Percentiles rank a stretch among this genome's conserved stretches.
These are phyloP conservation scores for Mercurialis annua DNA, from an alignment of 345 rosid species.

Conservation along the genomic window DNA sequence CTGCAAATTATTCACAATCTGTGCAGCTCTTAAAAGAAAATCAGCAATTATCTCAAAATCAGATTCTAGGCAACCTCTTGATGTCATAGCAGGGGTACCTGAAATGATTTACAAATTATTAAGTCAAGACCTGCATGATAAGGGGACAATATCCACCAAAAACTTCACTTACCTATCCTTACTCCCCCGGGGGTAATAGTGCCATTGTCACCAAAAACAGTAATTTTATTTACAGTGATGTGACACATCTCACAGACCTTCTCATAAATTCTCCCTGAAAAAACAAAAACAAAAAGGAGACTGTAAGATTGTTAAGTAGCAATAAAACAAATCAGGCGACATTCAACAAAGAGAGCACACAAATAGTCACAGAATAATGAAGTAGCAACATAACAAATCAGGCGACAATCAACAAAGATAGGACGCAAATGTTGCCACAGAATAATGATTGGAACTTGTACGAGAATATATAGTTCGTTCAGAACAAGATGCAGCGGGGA, in stretches of 20 bases:
- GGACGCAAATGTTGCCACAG: neutral
- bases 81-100: conserved; percentile 33
- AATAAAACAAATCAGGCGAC: neutral
- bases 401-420: neutral
- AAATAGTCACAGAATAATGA: neutral
- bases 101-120: neutral
- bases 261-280: conserved; percentile 24
- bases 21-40: conserved; percentile 25
- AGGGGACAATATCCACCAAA: neutral
- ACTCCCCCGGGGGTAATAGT: conserved; percentile 26
- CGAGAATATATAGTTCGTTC: neutral
- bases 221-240: conserved; percentile 26
- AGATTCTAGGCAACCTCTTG: conserved; percentile 31
- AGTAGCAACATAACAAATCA: neutral
- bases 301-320: neutral
- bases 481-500: neutral
- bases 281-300: neutral
- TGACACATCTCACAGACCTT: conserved; percentile 30
- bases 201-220: conserved; percentile 29
- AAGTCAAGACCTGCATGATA: neutral
- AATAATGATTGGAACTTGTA: neutral
- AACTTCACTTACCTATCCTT: conserved; percentile 22
- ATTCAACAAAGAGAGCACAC: neutral
- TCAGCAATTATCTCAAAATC: conserved; percentile 29
- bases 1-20: conserved; percentile 13